phyloP scores from a whole-genome alignment of 345 rosid genomes.

The Pistacia vera region DNA sequence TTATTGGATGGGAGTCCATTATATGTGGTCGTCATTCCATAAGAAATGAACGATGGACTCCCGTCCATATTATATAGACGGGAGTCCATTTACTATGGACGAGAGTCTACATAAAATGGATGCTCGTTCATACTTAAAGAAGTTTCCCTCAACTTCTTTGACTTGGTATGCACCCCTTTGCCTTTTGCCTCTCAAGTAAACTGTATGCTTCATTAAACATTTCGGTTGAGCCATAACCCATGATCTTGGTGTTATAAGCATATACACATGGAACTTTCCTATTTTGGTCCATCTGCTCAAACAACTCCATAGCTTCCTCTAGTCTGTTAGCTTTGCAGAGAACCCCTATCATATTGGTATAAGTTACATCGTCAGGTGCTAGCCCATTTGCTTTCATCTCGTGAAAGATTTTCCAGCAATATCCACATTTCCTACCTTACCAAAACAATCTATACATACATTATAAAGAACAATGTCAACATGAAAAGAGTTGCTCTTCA shows the following conservation, averaged over 20 bases:
- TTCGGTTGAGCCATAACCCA: slow-evolving; percentile 92
- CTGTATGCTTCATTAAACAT: slow-evolving; percentile 78
- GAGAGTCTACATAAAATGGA: too few relatives aligned
- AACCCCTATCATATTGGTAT: slow-evolving; percentile 89
- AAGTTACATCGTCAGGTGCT: slow-evolving; percentile 88
- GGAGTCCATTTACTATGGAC: too few relatives aligned
- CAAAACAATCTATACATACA: slow-evolving; percentile 94
- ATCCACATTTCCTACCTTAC: slow-evolving; percentile 87
- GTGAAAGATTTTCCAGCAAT: slow-evolving; percentile 97
- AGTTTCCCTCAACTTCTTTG: too few relatives aligned
- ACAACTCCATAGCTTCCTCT: slow-evolving; percentile 80
- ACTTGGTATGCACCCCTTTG: slow-evolving; percentile 87
- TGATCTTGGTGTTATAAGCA: slow-evolving; percentile 95
- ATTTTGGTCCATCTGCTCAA: slow-evolving; percentile 73
- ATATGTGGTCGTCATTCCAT: too few relatives aligned
- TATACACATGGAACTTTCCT: slow-evolving; percentile 80
- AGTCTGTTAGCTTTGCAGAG: slow-evolving; percentile 80
- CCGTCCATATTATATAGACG: too few relatives aligned
- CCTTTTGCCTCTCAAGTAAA: slow-evolving; percentile 82
- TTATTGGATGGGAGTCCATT: too few relatives aligned
- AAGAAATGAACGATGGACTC: too few relatives aligned
- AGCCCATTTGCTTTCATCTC: slow-evolving; percentile 76
- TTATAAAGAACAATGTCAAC: slow-evolving; percentile 92
- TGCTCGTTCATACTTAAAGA: too few relatives aligned
- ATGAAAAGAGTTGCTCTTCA: slow-evolving; percentile 74